phyloP scores from a whole-genome alignment of 2,329 filamentous ascomycete genomes.

The Xylaria sp. region DNA sequence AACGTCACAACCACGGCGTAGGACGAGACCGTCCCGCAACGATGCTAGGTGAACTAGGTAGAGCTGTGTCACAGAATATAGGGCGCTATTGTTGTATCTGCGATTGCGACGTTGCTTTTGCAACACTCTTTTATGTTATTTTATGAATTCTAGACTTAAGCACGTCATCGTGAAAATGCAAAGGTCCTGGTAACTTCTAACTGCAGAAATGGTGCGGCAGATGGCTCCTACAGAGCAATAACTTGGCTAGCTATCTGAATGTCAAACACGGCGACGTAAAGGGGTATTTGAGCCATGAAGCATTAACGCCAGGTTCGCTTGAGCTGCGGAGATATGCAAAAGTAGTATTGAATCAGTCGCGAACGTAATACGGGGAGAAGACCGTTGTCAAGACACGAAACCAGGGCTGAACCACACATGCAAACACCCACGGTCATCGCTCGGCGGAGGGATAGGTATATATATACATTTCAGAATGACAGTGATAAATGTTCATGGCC shows the following conservation, averaged over 20 bases:
- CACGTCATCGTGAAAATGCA: conserved; percentile 38
- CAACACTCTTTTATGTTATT: no score
- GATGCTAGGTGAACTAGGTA: conserved; percentile 37
- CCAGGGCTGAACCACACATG: background rate
- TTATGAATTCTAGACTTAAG: no score
- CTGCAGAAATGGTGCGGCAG: conserved; percentile 33
- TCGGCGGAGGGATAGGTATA: conserved; percentile 2
- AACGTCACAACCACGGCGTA: conserved; percentile 37
- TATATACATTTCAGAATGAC: conserved; percentile 6
- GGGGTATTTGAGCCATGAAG: conserved; percentile 22
- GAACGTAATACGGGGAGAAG: conserved; percentile 10
- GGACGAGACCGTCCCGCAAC: conserved; percentile 30
- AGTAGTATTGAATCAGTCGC: conserved; percentile 15
- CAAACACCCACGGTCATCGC: background rate
- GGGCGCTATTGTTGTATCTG: conserved; percentile 38
- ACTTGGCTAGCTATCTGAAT: conserved; percentile 35
- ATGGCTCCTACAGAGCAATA: conserved; percentile 28
- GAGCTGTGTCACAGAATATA: conserved; percentile 29
- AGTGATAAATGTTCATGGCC: background rate
- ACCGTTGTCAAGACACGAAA: conserved; percentile 12
- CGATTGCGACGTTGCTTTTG: no score
- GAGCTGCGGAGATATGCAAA: conserved; percentile 17
- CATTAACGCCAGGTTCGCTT: conserved; percentile 14
- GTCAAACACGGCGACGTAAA: conserved; percentile 36
- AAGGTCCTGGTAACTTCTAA: conserved; percentile 39